A percentile compares a stretch with the other conserved stretches of the same genome.
Conservation (phyloP, 768 basidiomycete genomes). For the Mycena latifolia region DNA sequence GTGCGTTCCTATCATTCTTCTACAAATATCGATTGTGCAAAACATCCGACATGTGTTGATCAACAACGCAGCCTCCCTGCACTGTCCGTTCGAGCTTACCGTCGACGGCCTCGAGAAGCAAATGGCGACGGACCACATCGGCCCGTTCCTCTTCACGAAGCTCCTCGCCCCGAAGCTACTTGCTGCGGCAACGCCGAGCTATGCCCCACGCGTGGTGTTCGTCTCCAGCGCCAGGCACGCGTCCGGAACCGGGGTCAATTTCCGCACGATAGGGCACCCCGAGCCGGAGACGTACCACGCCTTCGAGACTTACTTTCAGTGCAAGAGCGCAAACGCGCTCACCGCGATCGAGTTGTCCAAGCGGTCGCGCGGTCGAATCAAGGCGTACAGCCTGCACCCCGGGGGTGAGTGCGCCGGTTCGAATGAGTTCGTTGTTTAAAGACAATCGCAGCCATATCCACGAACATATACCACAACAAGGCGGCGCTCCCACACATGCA, state of each 20-base stretch:
- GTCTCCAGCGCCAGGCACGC: not conserved
- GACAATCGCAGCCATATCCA: not conserved
- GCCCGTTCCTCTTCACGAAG: not conserved
- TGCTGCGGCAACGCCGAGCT: not conserved
- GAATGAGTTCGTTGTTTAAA: not conserved
- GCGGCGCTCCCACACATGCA: no score
- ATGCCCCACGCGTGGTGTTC: not conserved
- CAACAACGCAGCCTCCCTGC: not conserved
- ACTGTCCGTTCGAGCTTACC: not conserved
- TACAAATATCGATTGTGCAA: no score
- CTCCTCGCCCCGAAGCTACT: not conserved
- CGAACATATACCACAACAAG: not conserved
- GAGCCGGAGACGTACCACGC: not conserved
- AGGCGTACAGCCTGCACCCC: conserved; percentile 18
- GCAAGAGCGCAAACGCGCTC: conserved; percentile 5
- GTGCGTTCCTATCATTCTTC: not conserved
- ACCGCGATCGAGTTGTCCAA: conserved; percentile 2
- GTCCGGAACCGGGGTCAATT: not conserved
- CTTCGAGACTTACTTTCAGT: not conserved
- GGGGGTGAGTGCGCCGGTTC: not conserved
- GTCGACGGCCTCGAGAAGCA: not conserved
- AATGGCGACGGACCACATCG: not conserved
- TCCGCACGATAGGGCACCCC: not conserved
- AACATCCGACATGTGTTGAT: not conserved
- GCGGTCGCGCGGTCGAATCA: not conserved